A percentile compares a stretch with the other conserved stretches of the same genome.
Evolutionary conservation across 768 basidiomycete species (phyloP).

Genomic region (Nidularia sp.): DNA sequence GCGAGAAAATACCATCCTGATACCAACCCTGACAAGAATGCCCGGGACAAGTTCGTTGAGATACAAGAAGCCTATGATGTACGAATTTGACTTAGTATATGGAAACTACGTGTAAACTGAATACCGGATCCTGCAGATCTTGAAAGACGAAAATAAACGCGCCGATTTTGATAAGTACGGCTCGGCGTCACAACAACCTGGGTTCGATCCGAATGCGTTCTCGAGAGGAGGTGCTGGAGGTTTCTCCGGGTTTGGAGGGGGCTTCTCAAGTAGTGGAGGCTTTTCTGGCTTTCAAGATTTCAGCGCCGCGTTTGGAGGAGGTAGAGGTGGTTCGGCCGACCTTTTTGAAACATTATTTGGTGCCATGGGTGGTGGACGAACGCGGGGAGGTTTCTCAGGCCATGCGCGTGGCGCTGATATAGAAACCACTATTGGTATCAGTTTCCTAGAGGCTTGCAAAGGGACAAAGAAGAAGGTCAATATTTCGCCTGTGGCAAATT

Average conservation of each 20-base stretch:
- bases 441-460: slow-evolving; percentile 94
- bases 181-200: slow-evolving; percentile 85
- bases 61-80: slow-evolving; percentile 98
- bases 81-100: too few relatives aligned
- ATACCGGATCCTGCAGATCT: slow-evolving; percentile 57
- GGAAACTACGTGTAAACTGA: too few relatives aligned
- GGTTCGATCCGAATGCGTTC: slow-evolving; percentile 91
- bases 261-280: slow-evolving; percentile 43
- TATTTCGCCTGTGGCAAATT: slow-evolving; percentile 79
- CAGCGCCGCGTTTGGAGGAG: slow-evolving; percentile 49
- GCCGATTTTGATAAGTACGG: slow-evolving; percentile 91
- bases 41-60: slow-evolving; percentile 91
- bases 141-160: slow-evolving; percentile 94
- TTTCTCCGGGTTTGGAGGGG: slow-evolving; percentile 22
- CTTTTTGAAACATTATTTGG: slow-evolving; percentile 88
- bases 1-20: slow-evolving; percentile 99
- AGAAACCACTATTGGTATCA: slow-evolving; percentile 69
- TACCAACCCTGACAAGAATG: slow-evolving; percentile 88
- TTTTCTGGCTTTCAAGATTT: slow-evolving; percentile 76
- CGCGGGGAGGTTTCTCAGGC: slow-evolving; percentile 37
- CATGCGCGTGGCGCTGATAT: slow-evolving; percentile 74
- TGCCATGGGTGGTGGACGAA: slow-evolving; percentile 45
- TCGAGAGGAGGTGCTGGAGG: slow-evolving; percentile 44
- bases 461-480: slow-evolving; percentile 75
- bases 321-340: slow-evolving; percentile 48